phyloP scores from a whole-genome alignment of 108 stramenopile genomes.

The Nitzschia sp. region DNA sequence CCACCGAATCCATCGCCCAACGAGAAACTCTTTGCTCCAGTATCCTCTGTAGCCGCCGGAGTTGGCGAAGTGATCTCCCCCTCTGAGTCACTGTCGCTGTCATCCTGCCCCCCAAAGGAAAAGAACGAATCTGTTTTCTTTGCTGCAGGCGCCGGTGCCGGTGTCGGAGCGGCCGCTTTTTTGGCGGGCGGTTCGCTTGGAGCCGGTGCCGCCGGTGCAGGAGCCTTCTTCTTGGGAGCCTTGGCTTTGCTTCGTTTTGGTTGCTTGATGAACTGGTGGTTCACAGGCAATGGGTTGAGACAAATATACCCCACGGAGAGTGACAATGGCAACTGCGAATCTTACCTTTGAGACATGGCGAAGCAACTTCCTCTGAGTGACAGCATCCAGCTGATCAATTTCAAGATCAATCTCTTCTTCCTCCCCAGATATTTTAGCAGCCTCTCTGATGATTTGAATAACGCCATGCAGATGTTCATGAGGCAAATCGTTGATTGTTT shows the following conservation, averaged over 20 bases:
- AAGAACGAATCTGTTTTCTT: constrained; percentile 54
- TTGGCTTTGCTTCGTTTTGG: constrained; percentile 31
- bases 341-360: constrained; percentile 83
- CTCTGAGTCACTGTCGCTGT: constrained; percentile 72
- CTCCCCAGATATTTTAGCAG: constrained; percentile 67
- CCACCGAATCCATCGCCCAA: constrained; percentile 43
- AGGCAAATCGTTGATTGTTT: constrained; percentile 70
- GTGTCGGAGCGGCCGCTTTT: constrained; percentile 33
- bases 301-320: neutral
- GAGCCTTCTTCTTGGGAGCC: constrained; percentile 44
- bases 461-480: constrained; percentile 61
- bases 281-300: constrained; percentile 15
- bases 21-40: constrained; percentile 34
- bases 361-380: constrained; percentile 76
- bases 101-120: constrained; percentile 72
- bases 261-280: constrained; percentile 36
- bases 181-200: constrained; percentile 43
- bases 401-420: constrained; percentile 89
- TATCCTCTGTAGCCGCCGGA: constrained; percentile 2
- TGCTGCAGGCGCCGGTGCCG: constrained; percentile 37
- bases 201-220: constrained; percentile 37
- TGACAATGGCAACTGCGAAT: neutral
- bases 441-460: constrained; percentile 82
- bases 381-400: constrained; percentile 74
- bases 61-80: constrained; percentile 30